phyloP scores from a whole-genome alignment of 176 grass and related monocot genomes.

The Eleusine indica region DNA sequence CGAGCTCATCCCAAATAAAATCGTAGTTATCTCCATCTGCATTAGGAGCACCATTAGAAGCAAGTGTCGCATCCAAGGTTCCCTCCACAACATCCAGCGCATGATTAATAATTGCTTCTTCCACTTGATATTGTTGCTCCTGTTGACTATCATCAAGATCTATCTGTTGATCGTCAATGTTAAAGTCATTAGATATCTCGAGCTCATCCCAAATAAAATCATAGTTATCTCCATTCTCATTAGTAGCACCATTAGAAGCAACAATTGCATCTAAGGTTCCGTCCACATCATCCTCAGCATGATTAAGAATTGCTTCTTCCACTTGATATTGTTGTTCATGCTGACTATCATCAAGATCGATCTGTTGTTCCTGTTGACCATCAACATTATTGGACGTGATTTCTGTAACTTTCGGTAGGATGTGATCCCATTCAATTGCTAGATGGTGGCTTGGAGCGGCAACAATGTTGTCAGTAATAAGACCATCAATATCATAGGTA shows the following conservation, averaged over 20 bases:
- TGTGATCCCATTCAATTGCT: background rate
- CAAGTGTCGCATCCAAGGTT: background rate
- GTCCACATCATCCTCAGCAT: background rate
- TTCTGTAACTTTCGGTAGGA: background rate
- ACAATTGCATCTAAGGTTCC: background rate
- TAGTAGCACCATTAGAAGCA: background rate
- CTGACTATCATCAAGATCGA: background rate
- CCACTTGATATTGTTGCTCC: background rate
- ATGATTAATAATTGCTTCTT: background rate
- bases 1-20: background rate
- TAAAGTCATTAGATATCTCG: too few relatives aligned
- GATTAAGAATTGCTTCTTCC: background rate
- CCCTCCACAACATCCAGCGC: background rate
- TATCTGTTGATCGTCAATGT: background rate
- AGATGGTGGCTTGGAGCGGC: background rate
- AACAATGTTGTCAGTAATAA: background rate
- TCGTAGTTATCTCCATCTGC: background rate
- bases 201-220: background rate
- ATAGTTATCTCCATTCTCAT: too few relatives aligned
- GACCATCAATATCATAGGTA: background rate
- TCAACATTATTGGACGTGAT: background rate
- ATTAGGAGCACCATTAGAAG: background rate
- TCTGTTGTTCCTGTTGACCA: background rate
- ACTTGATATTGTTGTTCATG: background rate
- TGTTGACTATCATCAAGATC: background rate